Conservation (phyloP, 495 filamentous ascomycete genomes). For the Hypoxylon lienhwacheense region DNA sequence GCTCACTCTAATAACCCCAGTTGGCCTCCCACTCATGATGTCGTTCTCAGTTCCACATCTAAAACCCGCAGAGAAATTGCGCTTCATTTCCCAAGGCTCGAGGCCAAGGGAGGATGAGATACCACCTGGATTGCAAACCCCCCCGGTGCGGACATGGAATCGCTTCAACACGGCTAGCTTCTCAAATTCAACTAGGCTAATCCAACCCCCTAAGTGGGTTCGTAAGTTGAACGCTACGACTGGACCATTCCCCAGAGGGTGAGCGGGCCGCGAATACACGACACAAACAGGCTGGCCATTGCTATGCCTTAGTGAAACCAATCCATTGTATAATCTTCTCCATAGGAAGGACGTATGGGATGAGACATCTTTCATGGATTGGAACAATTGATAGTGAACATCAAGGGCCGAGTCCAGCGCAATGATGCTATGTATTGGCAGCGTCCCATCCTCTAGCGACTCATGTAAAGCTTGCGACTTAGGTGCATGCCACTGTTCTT, state of each 20-base stretch:
- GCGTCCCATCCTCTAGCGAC: conserved; percentile 83
- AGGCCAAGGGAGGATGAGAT: conserved; percentile 69
- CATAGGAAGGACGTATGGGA: conserved; percentile 72
- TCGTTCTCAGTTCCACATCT: conserved; percentile 80
- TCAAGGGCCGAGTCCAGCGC: conserved; percentile 74
- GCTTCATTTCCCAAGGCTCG: conserved; percentile 74
- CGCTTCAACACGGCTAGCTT: conserved; percentile 75
- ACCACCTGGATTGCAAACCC: conserved; percentile 89
- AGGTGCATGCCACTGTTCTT: conserved; percentile 71
- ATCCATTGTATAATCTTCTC: conserved; percentile 57
- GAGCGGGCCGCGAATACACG: conserved; percentile 57
- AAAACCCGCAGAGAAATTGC: conserved; percentile 78
- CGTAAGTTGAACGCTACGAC: conserved; percentile 82
- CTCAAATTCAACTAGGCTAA: conserved; percentile 82
- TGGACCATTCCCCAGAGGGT: conserved; percentile 61
- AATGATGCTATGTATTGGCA: conserved; percentile 85
- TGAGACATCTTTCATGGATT: conserved; percentile 69
- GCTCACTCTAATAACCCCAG: conserved; percentile 81
- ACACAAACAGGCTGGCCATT: conserved; percentile 68
- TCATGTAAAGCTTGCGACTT: conserved; percentile 76
- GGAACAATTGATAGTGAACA: conserved; percentile 68
- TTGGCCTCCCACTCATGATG: conserved; percentile 78
- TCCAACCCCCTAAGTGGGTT: conserved; percentile 67
- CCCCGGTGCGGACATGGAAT: conserved; percentile 82
- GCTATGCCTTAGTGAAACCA: conserved; percentile 62